Evolutionary conservation across 805 yeast genomes (phyloP).

Genomic region (Kodamaea hsintzibuensis): DNA sequence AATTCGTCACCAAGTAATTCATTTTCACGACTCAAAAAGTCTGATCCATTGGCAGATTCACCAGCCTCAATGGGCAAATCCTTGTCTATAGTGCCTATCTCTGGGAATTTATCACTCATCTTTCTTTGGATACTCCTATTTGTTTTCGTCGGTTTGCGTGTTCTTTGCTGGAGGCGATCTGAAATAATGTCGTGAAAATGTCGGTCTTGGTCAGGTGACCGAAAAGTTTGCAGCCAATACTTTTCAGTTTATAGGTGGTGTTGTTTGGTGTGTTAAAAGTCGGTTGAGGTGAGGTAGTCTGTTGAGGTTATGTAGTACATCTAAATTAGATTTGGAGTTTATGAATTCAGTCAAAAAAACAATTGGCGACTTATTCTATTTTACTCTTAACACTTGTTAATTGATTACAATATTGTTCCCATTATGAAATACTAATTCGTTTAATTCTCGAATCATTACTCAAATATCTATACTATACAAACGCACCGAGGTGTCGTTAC

Average conservation of each 20-base stretch:
- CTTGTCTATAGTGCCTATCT: conserved; percentile 48
- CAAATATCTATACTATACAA: conserved; percentile 4
- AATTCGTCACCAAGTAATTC: conserved; percentile 72
- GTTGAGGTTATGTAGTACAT: no score
- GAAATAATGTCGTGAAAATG: background rate
- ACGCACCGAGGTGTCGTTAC: conserved; percentile 65
- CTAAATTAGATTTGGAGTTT: no score
- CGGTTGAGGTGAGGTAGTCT: no score
- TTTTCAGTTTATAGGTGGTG: no score
- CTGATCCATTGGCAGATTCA: conserved; percentile 45
- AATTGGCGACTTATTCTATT: no score
- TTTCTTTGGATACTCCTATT: conserved; percentile 10
- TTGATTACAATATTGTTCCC: background rate
- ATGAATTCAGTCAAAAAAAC: no score
- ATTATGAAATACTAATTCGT: background rate
- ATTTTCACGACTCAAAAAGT: conserved; percentile 68
- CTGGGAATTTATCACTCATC: conserved; percentile 78
- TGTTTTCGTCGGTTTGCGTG: conserved; percentile 7
- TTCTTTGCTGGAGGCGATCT: background rate
- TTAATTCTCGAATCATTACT: background rate
- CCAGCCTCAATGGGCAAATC: conserved; percentile 30
- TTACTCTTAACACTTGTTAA: no score
- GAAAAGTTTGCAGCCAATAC: background rate
- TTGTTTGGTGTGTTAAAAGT: no score
- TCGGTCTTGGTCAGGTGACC: background rate